These are phyloP conservation scores for Phalaenopsis hybrid DNA, from an alignment of 116 monocot genomes.

Conservation along the genomic window DNA sequence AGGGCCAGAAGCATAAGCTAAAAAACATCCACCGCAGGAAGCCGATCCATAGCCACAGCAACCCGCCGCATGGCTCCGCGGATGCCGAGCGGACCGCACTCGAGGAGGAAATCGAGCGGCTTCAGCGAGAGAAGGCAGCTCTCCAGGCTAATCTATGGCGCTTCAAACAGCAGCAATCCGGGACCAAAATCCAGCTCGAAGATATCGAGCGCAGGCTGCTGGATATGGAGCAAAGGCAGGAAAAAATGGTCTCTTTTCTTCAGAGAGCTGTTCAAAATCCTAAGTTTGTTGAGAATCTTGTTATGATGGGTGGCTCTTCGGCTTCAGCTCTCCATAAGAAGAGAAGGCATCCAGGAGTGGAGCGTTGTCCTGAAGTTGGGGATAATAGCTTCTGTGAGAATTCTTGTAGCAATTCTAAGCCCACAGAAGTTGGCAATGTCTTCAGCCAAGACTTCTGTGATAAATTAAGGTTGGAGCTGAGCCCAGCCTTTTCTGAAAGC, in stretches of 20 bases:
- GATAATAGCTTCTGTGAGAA: slow-evolving; percentile 27
- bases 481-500: slow-evolving; percentile 40
- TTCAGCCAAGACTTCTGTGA: slow-evolving; percentile 56
- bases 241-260: slow-evolving; percentile 57
- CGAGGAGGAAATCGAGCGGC: slow-evolving; percentile 73
- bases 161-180: slow-evolving; percentile 53
- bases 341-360: slow-evolving; percentile 38
- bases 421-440: slow-evolving; percentile 24
- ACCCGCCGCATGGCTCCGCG: slow-evolving; percentile 14
- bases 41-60: slow-evolving; percentile 88
- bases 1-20: slow-evolving; percentile 65
- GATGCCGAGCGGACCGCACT: slow-evolving; percentile 47
- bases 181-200: slow-evolving; percentile 44
- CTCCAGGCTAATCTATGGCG: slow-evolving; percentile 40
- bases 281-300: slow-evolving; percentile 49
- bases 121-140: slow-evolving; percentile 37
- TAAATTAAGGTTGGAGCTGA: slow-evolving; percentile 68
- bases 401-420: slow-evolving; percentile 23
- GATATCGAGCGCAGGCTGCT: slow-evolving; percentile 48
- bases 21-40: slow-evolving; percentile 87
- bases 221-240: slow-evolving; percentile 85
- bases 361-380: slow-evolving; percentile 10
- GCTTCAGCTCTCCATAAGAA: slow-evolving; percentile 42
- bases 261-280: slow-evolving; percentile 44
- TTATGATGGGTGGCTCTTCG: slow-evolving; percentile 23